phyloP scores from a whole-genome alignment of 2,329 filamentous ascomycete species.

The Fusarium sp. region DNA sequence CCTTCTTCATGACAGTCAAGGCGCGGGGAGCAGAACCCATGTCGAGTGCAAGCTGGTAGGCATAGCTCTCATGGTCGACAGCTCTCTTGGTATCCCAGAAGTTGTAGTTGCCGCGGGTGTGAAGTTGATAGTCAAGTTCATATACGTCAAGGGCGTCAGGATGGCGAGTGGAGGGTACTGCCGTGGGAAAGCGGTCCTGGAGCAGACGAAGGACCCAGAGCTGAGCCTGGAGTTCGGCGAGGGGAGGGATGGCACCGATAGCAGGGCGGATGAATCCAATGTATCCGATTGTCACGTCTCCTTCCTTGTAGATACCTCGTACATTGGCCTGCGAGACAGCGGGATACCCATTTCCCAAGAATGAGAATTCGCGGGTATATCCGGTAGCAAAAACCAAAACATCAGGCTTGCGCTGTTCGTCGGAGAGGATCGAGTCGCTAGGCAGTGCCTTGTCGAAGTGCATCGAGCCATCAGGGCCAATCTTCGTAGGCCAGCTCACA shows the following conservation, averaged over 20 bases:
- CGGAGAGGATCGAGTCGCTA: slow-evolving; percentile 45
- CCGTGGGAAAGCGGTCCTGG: slow-evolving; percentile 42
- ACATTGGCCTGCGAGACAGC: slow-evolving; percentile 61
- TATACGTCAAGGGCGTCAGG: slow-evolving; percentile 48
- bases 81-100: slow-evolving; percentile 53
- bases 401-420: slow-evolving; percentile 53
- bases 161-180: slow-evolving; percentile 30
- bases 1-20: slow-evolving; percentile 49
- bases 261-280: slow-evolving; percentile 62
- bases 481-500: slow-evolving; percentile 55
- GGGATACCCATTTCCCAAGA: slow-evolving; percentile 55
- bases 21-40: slow-evolving; percentile 58
- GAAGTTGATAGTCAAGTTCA: slow-evolving; percentile 57
- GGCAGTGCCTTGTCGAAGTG: slow-evolving; percentile 49
- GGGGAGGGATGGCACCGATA: slow-evolving; percentile 60
- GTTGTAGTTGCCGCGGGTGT: slow-evolving; percentile 50
- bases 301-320: slow-evolving; percentile 62
- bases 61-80: slow-evolving; percentile 63
- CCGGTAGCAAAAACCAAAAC: slow-evolving; percentile 61
- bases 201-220: slow-evolving; percentile 59
- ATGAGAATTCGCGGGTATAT: slow-evolving; percentile 57
- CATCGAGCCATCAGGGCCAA: slow-evolving; percentile 54
- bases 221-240: slow-evolving; percentile 62
- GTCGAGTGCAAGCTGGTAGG: slow-evolving; percentile 62
- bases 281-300: slow-evolving; percentile 56